Percentiles rank a stretch among this genome's conserved stretches.
Evolutionary conservation across 129 eudicot species (phyloP).

Genomic region (Scalesia atractyloides): DNA sequence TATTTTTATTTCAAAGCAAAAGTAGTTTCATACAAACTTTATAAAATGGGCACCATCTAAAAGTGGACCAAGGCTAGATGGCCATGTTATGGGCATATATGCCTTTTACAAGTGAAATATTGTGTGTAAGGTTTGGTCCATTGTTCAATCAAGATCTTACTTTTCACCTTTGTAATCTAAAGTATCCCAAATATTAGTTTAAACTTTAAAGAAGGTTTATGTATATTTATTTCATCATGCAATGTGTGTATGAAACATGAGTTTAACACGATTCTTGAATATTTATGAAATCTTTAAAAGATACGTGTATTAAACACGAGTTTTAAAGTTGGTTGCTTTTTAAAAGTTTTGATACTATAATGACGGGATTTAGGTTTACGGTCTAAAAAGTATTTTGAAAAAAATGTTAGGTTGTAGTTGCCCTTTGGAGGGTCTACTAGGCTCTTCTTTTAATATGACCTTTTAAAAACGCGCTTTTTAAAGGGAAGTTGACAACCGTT

Average conservation of each 20-base stretch:
- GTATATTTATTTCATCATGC: slow-evolving; percentile 3
- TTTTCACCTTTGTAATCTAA: slow-evolving; percentile 18
- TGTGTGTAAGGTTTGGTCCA: slow-evolving; percentile 35
- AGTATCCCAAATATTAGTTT: neutral
- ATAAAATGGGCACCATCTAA: slow-evolving; percentile 37
- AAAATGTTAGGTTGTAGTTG: slow-evolving; percentile 8
- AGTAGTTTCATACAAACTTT: slow-evolving; percentile 26
- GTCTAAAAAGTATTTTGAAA: slow-evolving; percentile 1
- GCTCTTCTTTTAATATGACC: slow-evolving; percentile 15
- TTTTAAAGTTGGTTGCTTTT: neutral
- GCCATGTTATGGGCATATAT: slow-evolving; percentile 45
- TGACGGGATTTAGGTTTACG: slow-evolving; percentile 15
- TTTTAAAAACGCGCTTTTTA: slow-evolving; percentile 20
- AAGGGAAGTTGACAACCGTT: slow-evolving; percentile 26
- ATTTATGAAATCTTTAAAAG: neutral
- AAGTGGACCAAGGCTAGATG: slow-evolving; percentile 30
- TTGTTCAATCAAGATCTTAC: slow-evolving; percentile 15
- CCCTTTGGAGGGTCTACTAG: slow-evolving; percentile 27
- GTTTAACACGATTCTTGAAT: neutral
- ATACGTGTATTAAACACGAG: neutral
- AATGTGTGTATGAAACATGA: neutral
- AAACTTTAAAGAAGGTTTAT: neutral
- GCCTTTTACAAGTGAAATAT: slow-evolving; percentile 34
- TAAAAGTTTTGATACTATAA: neutral
- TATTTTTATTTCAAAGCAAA: slow-evolving; percentile 7